Conservation (phyloP, 805 yeast species). For the Diddensiella santjacobensis region DNA sequence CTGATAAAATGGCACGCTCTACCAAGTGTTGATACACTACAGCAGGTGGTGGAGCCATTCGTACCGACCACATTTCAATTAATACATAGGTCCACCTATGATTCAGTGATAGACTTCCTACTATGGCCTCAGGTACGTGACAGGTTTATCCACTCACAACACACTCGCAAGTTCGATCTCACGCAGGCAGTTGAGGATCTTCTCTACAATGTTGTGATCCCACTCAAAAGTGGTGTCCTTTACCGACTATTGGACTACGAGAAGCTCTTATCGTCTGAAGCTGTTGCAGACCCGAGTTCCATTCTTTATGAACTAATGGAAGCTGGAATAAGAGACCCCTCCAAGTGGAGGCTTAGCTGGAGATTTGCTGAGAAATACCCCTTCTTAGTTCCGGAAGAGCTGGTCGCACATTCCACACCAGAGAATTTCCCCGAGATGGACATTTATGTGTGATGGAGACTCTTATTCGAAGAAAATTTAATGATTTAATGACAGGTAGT, state of each 20-base stretch:
- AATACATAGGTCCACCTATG: background rate
- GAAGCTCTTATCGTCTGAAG: background rate
- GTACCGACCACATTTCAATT: background rate
- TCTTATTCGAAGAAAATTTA: too few species aligned
- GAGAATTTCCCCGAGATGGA: background rate
- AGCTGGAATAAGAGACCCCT: background rate
- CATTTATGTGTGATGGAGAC: background rate
- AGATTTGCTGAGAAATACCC: slow-evolving; percentile 3
- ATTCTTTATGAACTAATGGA: background rate
- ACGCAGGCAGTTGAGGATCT: slow-evolving; percentile 1
- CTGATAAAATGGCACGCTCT: slow-evolving; percentile 2
- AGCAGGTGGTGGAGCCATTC: background rate
- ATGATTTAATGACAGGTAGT: background rate
- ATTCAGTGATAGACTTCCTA: slow-evolving; percentile 4
- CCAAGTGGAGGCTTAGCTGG: background rate
- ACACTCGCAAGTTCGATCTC: background rate
- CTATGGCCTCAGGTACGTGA: slow-evolving; percentile 8
- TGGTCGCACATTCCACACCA: slow-evolving; percentile 1
- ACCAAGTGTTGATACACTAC: background rate
- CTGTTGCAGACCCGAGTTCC: background rate
- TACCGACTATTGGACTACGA: background rate
- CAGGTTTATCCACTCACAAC: background rate
- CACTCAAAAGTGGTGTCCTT: background rate
- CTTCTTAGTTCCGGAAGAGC: background rate
- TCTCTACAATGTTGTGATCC: background rate